These are phyloP conservation scores for Aspergillus puulaauensis DNA, from an alignment of 2,329 filamentous ascomycete genomes.

Conservation along the genomic window DNA sequence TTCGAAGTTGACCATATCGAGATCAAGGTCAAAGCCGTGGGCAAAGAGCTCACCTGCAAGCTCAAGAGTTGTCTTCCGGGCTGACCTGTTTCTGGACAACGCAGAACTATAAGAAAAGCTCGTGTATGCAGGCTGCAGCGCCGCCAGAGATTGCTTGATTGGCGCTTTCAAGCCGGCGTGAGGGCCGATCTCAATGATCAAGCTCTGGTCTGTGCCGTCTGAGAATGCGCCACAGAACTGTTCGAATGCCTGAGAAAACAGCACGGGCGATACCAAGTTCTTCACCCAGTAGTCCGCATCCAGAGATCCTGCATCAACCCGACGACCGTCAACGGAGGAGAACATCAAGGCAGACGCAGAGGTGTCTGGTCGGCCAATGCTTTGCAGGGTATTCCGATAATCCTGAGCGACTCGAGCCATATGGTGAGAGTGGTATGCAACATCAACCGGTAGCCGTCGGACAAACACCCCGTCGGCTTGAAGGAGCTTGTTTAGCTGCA, in stretches of 20 bases:
- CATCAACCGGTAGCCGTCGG: slow-evolving; percentile 13
- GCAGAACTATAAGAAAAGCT: too few species aligned
- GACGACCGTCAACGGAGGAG: neutral
- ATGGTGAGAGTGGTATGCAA: slow-evolving; percentile 13
- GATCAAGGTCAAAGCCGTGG: too few species aligned
- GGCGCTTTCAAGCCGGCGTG: slow-evolving; percentile 38
- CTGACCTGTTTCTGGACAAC: too few species aligned
- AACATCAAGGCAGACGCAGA: neutral
- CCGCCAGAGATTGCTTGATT: slow-evolving; percentile 12
- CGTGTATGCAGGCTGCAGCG: neutral
- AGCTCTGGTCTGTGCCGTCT: too few species aligned
- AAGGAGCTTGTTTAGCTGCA: slow-evolving; percentile 3
- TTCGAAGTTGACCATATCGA: too few species aligned
- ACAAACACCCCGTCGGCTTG: neutral
- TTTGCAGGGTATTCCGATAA: neutral
- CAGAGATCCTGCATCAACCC: neutral
- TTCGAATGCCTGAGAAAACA: neutral
- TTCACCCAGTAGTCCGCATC: neutral
- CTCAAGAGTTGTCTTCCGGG: neutral
- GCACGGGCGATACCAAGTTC: neutral
- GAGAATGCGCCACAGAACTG: too few species aligned
- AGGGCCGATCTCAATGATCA: slow-evolving; percentile 32
- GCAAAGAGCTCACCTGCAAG: too few species aligned
- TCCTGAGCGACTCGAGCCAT: neutral
- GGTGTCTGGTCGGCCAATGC: too few species aligned